Evolutionary conservation across 164 flowering plant species (phyloP), one percentile per base, ranked within the genome.

Genomic region (Nymphaea thermarum): DNA sequence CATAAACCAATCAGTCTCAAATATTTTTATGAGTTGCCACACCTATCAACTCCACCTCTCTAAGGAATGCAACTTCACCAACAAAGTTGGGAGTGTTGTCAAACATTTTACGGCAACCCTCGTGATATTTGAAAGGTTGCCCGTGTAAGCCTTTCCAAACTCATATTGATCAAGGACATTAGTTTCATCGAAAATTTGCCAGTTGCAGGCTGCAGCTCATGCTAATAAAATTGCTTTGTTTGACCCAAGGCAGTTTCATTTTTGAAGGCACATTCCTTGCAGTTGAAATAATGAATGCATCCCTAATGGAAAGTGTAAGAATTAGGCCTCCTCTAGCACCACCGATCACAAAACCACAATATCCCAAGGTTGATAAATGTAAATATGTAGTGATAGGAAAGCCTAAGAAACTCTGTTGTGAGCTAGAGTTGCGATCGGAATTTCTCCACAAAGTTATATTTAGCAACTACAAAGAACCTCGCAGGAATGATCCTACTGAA

Each of bases 381-480:
- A 12, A 47, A 6, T n/a, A 47, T 47, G 55, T 47, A 12, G 3
- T 47, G 11, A 47, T 6, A 12, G 55, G 55, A 12, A 12, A 47
- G 55, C 55, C 11, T 12, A 47, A 47, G 55, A 47, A 47, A 47
- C 55, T 6, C 11, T 12, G 82, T 66, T 80, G 80, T 66, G 81
- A 78, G 66, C 78, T 80, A 42, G 85, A 71, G 66, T 88, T 93
- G 70, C 97, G 89, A 61, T 67, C 66, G 67, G 86, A 91, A 78
- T 63, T 81, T 91, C 73, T 86, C 96, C 66, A 86, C 73, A 76
- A 89, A 93, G 76, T 90, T 85, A 79, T 78, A 88, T 66, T 67
- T 73, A 25, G 86, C 82, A 71, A 78, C 69, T 42, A 80, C 80
- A 79, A 87, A 81, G 44, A 93, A 72, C 64, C 77, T 68, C 42